phyloP scores from a whole-genome alignment of 1,139 yeast species.

The Arxiozyma heterogenica region DNA sequence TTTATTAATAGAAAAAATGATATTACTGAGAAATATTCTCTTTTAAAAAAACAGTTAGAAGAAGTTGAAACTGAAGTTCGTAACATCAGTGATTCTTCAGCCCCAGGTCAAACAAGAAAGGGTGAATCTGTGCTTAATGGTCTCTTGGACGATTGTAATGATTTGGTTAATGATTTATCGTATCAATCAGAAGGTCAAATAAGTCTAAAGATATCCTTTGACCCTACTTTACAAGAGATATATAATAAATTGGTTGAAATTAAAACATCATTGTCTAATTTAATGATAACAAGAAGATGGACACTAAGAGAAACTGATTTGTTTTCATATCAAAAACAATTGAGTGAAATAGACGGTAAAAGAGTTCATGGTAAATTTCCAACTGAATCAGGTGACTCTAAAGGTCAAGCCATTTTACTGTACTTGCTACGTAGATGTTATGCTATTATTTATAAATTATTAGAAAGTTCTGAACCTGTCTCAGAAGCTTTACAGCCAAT shows the following conservation, averaged over 20 bases:
- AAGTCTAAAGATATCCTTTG: conserved; percentile 32
- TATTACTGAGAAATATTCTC: conserved; percentile 28
- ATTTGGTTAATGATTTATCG: conserved; percentile 62
- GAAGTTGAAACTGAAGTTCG: conserved; percentile 36
- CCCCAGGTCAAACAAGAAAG: conserved; percentile 16
- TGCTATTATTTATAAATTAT: conserved; percentile 74
- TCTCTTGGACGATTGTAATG: conserved; percentile 71
- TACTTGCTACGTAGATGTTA: conserved; percentile 83
- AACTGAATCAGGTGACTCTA: conserved; percentile 27
- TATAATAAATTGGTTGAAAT: conserved; percentile 51
- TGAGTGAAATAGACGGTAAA: conserved; percentile 63
- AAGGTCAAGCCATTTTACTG: conserved; percentile 60
- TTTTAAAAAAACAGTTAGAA: conserved; percentile 34
- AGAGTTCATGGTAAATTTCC: conserved; percentile 53
- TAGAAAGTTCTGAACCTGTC: conserved; percentile 91
- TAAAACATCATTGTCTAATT: conserved; percentile 66
- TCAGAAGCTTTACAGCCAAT: conserved; percentile 86
- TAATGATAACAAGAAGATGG: conserved; percentile 90
- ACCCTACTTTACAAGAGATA: conserved; percentile 40
- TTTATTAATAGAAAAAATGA: conserved; percentile 21
- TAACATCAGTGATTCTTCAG: conserved; percentile 34
- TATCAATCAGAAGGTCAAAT: conserved; percentile 39
- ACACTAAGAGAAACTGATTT: conserved; percentile 91
- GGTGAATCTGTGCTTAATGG: conserved; percentile 67
- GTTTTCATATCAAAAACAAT: conserved; percentile 65